Base-by-base conservation (phyloP, 2,329 filamentous ascomycete species). In the Lecanicillium sp. region DNA sequence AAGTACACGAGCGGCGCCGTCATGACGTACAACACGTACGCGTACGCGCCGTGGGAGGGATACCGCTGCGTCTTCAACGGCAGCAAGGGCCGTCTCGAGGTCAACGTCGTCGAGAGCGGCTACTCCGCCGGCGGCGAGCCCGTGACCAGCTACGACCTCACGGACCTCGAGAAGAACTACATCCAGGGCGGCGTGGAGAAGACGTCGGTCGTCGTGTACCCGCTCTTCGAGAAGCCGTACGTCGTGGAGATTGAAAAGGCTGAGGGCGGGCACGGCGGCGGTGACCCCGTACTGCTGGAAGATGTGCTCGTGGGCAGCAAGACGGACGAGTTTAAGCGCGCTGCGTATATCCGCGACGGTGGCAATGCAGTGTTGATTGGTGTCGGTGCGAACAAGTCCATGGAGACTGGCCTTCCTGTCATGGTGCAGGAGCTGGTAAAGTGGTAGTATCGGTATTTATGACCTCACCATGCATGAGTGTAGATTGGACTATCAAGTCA, bases 11-110 rank as follows among this genome's bases (percentile, higher is more conserved):
- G 63, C 26, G 23, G 35, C 12, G 33, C 69, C 0, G 64, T 72
- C 14, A 55, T 74, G 53, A 73, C 70, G 1, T 74, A 74, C 47
- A 70, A 59, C 44, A 57, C 67, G 19, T 64, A 62, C 8, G 71
- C 72, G 0, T 75, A 74, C 52, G 68, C 71, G 2, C 72, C 72
- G 0, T 73, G 68, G 67, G 68, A 71, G 53, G 68, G 68, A 0
- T 70, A 68, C 53, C 58, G 65, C 14, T 65, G 64, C 17, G 58
- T 58, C n/a, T 70, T 70, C 55, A 71, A 67, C 41, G 67, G 71
- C 1, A 73, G 61, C 15, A 67, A 66, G 19, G 72, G 72, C 1
- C 62, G 72, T 0, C 48, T 75, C 17, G 72, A 74, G 55, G 62
- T 73, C 51, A 69, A 74, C 33, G 68, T 75, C 4, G 67, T 74